A percentile compares a stretch with the other conserved stretches of the same genome.
These are phyloP conservation scores for Echinochloa phyllopogon DNA, from an alignment of 176 grass and related monocot species.

Conservation along the genomic window DNA sequence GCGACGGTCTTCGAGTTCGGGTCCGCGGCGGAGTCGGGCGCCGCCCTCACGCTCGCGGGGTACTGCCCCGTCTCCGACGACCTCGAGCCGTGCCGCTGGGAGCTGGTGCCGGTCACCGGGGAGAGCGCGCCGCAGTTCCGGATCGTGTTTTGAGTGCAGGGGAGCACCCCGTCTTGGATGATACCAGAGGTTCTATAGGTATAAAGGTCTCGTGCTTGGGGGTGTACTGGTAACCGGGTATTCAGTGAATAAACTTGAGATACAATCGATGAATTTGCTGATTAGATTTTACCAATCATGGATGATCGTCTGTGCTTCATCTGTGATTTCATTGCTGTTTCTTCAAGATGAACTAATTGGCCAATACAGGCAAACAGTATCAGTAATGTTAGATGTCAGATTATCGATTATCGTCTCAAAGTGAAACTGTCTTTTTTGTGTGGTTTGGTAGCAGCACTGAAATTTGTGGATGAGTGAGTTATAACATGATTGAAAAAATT, in stretches of 20 bases:
- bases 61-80: conserved; percentile 92
- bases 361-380: not conserved
- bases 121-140: conserved; percentile 89
- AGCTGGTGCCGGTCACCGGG: conserved; percentile 60
- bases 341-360: not conserved
- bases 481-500: not conserved
- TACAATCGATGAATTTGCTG: not conserved
- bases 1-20: conserved; percentile 95
- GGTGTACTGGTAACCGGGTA: conserved; percentile 26
- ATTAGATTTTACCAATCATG: not conserved
- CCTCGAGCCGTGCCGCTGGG: conserved; percentile 93
- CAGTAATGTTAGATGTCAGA: not conserved
- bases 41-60: conserved; percentile 65
- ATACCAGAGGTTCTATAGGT: conserved; percentile 29
- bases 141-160: conserved; percentile 78
- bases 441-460: not conserved
- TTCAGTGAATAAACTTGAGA: conserved; percentile 38
- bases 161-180: not conserved
- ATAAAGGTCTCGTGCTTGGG: conserved; percentile 8
- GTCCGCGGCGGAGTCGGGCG: conserved; percentile 69
- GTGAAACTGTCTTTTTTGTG: not conserved
- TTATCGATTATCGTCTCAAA: not conserved
- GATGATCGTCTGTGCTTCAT: not conserved
- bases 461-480: conserved; percentile 3
- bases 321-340: not conserved